These are phyloP conservation scores for Triticum aestivum DNA, from an alignment of 176 grass and related monocot genomes.

Conservation along the genomic window IWGSC_CS_RefSeq_v2.1 NC_057800.1:601959245-601959744, in stretches of 20 bases:
- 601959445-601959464: constrained; percentile 99
- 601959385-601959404: constrained; percentile 95
- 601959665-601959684: constrained; percentile 89
- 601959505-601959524: constrained; percentile 81
- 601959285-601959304: constrained; percentile 1
- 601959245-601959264: constrained; percentile 96
- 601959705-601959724: constrained; percentile 60
- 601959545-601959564: constrained; percentile 90
- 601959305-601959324: neutral
- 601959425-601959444: constrained; percentile 95
- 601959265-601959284: constrained; percentile 63
- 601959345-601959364: constrained; percentile 88
- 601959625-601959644: constrained; percentile 62
- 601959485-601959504: constrained; percentile 88
- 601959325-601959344: neutral
- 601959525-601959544: constrained; percentile 98
- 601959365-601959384: constrained; percentile 87
- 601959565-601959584: constrained; percentile 73
- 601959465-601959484: constrained; percentile 85
- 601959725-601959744: constrained; percentile 71
- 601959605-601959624: constrained; percentile 72
- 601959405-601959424: constrained; percentile 77
- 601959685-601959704: constrained; percentile 81
- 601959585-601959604: constrained; percentile 70
- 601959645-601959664: constrained; percentile 58